Percentiles rank a stretch among this genome's conserved stretches.
Conservation (phyloP, 495 filamentous ascomycete genomes). For the Annulohypoxylon moriforme region DNA sequence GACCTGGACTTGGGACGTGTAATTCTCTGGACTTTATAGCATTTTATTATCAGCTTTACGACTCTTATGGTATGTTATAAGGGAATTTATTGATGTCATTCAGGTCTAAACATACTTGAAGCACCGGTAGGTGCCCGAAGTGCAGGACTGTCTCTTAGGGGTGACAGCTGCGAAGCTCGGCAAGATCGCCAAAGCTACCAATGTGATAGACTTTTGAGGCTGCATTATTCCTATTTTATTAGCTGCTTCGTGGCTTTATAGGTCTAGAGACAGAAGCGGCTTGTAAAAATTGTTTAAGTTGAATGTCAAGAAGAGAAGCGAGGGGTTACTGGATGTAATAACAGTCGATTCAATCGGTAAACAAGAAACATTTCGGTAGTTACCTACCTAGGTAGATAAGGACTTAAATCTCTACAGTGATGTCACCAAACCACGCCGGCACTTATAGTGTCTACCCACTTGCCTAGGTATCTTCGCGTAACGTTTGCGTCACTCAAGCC, state of each 20-base stretch:
- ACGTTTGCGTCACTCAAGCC: background rate
- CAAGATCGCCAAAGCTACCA: background rate
- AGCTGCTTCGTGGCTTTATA: no score
- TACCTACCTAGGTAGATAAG: no score
- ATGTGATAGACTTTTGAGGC: background rate
- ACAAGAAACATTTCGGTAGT: background rate
- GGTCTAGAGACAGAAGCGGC: background rate
- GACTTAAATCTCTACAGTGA: background rate
- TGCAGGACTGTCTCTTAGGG: background rate
- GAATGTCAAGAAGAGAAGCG: background rate
- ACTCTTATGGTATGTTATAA: background rate
- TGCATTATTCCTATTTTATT: conserved; percentile 3
- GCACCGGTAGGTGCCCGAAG: conserved; percentile 21
- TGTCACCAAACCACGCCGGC: background rate
- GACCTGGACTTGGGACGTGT: conserved; percentile 1
- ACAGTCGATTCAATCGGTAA: background rate
- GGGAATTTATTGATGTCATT: background rate
- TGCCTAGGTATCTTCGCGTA: background rate
- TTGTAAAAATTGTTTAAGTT: background rate
- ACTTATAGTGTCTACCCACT: background rate
- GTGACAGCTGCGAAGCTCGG: background rate
- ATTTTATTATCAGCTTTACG: background rate
- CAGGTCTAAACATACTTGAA: conserved; percentile 16
- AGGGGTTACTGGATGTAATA: background rate
- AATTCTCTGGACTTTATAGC: background rate